Evolutionary conservation across 805 yeast genomes (phyloP), one percentile per base, ranked within the genome.

Genomic region (Metschnikowia orientalis): DNA sequence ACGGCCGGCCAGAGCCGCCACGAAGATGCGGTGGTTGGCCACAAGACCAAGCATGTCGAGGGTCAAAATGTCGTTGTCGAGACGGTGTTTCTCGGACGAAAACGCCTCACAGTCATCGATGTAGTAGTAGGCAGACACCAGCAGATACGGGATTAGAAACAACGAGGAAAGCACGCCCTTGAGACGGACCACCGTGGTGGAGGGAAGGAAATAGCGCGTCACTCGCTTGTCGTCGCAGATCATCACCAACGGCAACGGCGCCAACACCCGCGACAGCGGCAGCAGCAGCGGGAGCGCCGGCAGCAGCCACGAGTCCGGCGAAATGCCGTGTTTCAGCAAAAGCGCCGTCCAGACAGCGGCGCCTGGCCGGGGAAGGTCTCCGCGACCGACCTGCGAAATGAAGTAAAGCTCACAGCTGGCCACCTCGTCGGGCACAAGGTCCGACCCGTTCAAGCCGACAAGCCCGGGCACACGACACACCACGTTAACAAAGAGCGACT

Each of bases 341-440:
- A 76, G 62, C 16, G 53, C 21, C 3, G 30, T 26, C 81, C 82
- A 79, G 18, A 72, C 50, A 12, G 20, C n/a, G 3, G 44, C 17
- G 15, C 35, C 35, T 24, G 56, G 44, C 25, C 45, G 45, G 1
- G 26, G 14, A 23, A 51, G 44, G 5, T 55, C 50, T 1, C 54
- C 54, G 11, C 38, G 38, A n/a, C 47, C 50, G 0, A 82, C 73
- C 40, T 67, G 67, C 4, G 77, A 65, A 18, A 82, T 59, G 39
- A 82, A 77, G 49, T 72, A 85, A 4, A 83, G 51, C 51, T 87
- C 95, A 1, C 84, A 81, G 42, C 79, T 82, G 5, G 38, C 43
- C 11, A 87, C 63, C 30, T 78, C 82, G 2, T 56, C 65, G 0
- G 27, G 35, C 3, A 60, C 49, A 6, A 85, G 57, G 0, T 22